phyloP scores from a whole-genome alignment of 345 rosid genomes.

The Rubroshorea leprosula region DNA sequence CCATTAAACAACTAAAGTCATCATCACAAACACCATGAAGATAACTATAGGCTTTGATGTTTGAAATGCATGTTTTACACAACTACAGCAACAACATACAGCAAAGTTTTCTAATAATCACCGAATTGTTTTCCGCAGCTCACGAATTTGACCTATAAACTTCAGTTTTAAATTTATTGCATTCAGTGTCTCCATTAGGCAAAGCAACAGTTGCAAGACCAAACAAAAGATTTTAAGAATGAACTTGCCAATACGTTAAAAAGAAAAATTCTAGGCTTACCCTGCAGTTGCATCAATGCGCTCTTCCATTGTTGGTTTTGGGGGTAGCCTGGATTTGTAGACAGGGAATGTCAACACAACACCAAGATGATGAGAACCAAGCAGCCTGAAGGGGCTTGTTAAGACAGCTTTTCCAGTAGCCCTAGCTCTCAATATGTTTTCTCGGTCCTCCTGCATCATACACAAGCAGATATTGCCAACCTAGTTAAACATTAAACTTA shows the following conservation, averaged over 20 bases:
- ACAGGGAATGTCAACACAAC: slow-evolving; percentile 99
- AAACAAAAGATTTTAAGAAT: slow-evolving; percentile 1
- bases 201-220: neutral
- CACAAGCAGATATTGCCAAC: slow-evolving; percentile 4
- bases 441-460: slow-evolving; percentile 76
- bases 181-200: neutral
- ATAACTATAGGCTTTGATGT: neutral
- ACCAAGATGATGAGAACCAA: slow-evolving; percentile 93
- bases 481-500: slow-evolving; percentile 13
- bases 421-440: slow-evolving; percentile 82
- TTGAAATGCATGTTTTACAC: slow-evolving; percentile 5
- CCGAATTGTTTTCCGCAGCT: neutral
- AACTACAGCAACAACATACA: neutral
- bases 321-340: slow-evolving; percentile 76
- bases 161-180: neutral
- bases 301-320: slow-evolving; percentile 50
- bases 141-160: neutral
- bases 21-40: slow-evolving; percentile 1
- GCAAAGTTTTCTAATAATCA: neutral
- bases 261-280: slow-evolving; percentile 30
- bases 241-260: neutral
- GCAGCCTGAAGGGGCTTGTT: slow-evolving; percentile 83
- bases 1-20: neutral
- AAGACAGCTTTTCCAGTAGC: slow-evolving; percentile 94
- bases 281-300: slow-evolving; percentile 89